Evolutionary conservation across 805 yeast genomes (phyloP).

Genomic region (Yamadazyma phyllophila): DNA sequence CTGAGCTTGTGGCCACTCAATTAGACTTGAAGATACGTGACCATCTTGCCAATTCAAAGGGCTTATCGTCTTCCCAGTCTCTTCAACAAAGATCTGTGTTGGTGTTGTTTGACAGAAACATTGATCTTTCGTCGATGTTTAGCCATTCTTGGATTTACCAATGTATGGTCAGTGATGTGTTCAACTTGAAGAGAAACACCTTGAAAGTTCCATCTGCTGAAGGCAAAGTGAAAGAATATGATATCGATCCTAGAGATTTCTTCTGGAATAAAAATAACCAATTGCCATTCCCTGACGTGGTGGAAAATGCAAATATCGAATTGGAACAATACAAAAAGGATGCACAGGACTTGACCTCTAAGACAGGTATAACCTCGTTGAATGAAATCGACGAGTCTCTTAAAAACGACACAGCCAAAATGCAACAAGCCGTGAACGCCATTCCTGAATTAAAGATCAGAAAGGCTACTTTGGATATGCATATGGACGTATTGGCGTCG

Average conservation of each 20-base stretch:
- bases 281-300: constrained; percentile 97
- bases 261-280: constrained; percentile 86
- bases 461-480: constrained; percentile 88
- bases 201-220: constrained; percentile 49
- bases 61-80: constrained; percentile 5
- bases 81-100: constrained; percentile 65
- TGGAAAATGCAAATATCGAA: constrained; percentile 89
- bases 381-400: constrained; percentile 68
- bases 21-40: constrained; percentile 83
- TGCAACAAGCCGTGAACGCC: constrained; percentile 84
- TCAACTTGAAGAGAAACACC: constrained; percentile 77
- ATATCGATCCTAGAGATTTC: constrained; percentile 88
- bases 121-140: constrained; percentile 91
- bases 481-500: constrained; percentile 90
- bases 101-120: constrained; percentile 79
- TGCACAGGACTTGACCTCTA: constrained; percentile 79
- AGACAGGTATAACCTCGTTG: constrained; percentile 68
- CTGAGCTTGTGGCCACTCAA: constrained; percentile 87
- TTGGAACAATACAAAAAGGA: constrained; percentile 78
- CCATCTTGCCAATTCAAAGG: constrained; percentile 67
- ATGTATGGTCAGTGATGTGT: constrained; percentile 92
- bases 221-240: constrained; percentile 53
- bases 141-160: constrained; percentile 98
- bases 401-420: constrained; percentile 47
- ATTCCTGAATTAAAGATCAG: constrained; percentile 90